Evolutionary conservation across 176 grass and related monocot species (phyloP), one percentile per base, ranked within the genome.

Genomic region (Cenchrus purpureus): DNA sequence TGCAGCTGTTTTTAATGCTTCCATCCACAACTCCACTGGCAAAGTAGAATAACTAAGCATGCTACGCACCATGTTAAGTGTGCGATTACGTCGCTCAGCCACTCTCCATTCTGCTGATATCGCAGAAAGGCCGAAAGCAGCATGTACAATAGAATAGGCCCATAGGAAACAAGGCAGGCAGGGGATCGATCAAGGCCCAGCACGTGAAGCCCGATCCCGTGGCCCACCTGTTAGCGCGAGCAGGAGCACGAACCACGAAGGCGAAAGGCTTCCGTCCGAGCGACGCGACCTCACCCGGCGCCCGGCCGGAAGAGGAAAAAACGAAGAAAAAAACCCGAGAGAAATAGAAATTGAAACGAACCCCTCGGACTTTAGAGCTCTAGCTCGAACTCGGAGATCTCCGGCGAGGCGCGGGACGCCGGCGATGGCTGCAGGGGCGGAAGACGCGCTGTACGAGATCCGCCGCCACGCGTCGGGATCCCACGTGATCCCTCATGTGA

Each of bases 371-470:
- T 84, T 57, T n/a, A 76, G 32, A 76, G 31, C 63, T 59, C 14
- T 60, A 79, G 12, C 66, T 64, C 10, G 13, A 45, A 71, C 65
- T 9, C n/a, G 62, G 77, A 82, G 83, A 85, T 86, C 84, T 86
- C 66, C 73, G 74, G 63, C 71, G n/a, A 81, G 83, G 31, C 77
- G 28, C 54, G 40, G 40, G 22, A 57, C 69, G 43, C 57, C 50
- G 59, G 28, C 58, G 59, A 86, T 86, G 88, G 79, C 79, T 0
- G 50, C 19, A 58, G 66, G 20, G 2, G 79, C 20, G 6, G 79
- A 65, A 8, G 84, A 91, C 0, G 89, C 75, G 12, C 68, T 91
- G 32, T 91, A 91, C 62, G 89, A 91, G 75, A 91, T 87, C 76
- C 68, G 25, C 9, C 31, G 75, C 80, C 89, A 87, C 25, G 80